phyloP scores from a whole-genome alignment of 441 rosid species.

The Isatis lusitanica region DNA sequence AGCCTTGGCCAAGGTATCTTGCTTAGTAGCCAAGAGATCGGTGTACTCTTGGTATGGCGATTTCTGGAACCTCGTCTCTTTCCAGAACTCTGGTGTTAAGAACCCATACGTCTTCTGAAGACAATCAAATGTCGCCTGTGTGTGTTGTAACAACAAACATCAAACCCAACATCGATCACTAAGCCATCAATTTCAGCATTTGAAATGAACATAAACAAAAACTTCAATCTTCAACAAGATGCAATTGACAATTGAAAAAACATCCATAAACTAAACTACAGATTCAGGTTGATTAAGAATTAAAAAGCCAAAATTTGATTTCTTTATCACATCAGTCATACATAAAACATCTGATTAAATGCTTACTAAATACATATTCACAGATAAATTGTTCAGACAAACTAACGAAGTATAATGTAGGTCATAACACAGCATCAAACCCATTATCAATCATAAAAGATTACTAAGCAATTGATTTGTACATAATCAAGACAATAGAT shows the following conservation, averaged over 20 bases:
- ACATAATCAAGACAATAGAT: not conserved
- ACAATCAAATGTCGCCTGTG: conserved; percentile 59
- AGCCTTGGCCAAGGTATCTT: not conserved
- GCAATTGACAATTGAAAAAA: not conserved
- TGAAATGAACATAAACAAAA: not conserved
- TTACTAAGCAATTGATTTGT: not conserved
- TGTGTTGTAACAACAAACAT: not conserved
- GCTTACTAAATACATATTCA: no score
- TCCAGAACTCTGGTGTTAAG: conserved; percentile 42
- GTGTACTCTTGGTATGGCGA: conserved; percentile 15
- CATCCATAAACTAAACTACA: not conserved
- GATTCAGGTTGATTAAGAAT: not conserved
- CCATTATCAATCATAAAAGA: not conserved
- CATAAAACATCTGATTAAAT: not conserved
- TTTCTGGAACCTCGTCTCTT: not conserved
- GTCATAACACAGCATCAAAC: not conserved
- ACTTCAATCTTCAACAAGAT: not conserved
- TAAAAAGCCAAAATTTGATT: not conserved
- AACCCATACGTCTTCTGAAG: conserved; percentile 55
- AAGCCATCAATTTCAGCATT: not conserved
- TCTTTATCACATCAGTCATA: not conserved
- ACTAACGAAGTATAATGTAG: no score
- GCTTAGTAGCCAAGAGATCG: not conserved
- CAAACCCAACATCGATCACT: not conserved
- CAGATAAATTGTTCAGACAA: no score